These are phyloP conservation scores for Globisporangium parvum DNA, from an alignment of 352 stramenopile species.

Conservation along the genomic window DNA sequence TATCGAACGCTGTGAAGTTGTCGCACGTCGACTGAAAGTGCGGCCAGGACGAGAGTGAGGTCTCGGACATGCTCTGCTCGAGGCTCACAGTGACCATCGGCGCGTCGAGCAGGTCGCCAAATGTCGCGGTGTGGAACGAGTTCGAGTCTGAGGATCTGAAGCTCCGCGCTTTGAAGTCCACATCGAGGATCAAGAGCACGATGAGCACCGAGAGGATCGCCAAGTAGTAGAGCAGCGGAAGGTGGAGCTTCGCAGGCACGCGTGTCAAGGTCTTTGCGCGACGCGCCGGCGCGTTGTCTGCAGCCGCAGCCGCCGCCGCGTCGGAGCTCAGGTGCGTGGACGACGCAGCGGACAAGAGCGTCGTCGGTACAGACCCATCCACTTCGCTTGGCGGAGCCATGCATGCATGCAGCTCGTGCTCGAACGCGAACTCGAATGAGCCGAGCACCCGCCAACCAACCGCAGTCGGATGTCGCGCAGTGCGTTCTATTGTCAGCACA, in stretches of 20 bases:
- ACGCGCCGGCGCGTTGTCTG: neutral
- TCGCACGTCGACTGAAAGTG: slow-evolving; percentile 16
- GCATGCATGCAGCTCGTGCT: too few species aligned
- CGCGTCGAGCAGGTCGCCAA: slow-evolving; percentile 1
- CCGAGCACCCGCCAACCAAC: too few species aligned
- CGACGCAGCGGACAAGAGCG: neutral
- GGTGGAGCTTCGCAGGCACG: slow-evolving; percentile 2
- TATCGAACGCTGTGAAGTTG: slow-evolving; percentile 15
- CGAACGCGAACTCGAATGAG: too few species aligned
- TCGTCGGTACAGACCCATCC: too few species aligned
- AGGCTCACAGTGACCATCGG: neutral
- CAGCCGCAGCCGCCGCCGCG: neutral
- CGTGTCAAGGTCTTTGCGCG: neutral
- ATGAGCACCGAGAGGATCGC: slow-evolving; percentile 1
- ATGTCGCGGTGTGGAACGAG: slow-evolving; percentile 8
- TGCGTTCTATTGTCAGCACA: too few species aligned
- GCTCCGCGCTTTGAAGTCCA: slow-evolving; percentile 8
- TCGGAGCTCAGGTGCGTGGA: neutral
- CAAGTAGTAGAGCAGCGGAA: slow-evolving; percentile 3
- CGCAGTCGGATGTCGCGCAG: too few species aligned
- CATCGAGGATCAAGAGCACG: slow-evolving; percentile 6
- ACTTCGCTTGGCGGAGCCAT: too few species aligned
- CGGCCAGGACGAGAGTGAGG: slow-evolving; percentile 11
- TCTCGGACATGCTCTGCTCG: neutral
- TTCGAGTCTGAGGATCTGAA: slow-evolving; percentile 4